Evolutionary conservation across 257 asterid species (phyloP).

Genomic region (Scutellaria barbata): DNA sequence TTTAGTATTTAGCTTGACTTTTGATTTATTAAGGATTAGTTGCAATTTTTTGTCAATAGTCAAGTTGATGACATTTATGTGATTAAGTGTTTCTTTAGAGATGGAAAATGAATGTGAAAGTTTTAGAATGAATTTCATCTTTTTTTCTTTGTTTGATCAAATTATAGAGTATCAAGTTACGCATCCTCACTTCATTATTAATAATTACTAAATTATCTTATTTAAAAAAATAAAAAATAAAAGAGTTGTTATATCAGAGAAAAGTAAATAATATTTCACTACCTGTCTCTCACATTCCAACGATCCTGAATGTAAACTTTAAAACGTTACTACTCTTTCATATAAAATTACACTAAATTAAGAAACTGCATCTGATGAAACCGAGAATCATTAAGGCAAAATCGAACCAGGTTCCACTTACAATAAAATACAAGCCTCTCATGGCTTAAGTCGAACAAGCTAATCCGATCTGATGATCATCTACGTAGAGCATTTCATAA

Average conservation of each 20-base stretch:
- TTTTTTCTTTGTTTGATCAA: too few species aligned
- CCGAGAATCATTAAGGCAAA: constrained; percentile 4
- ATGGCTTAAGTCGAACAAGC: neutral
- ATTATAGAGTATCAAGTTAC: too few species aligned
- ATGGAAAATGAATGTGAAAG: neutral
- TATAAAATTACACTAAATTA: neutral
- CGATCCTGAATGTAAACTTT: too few species aligned
- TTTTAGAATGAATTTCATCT: too few species aligned
- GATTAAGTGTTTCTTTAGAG: too few species aligned
- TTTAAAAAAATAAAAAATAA: too few species aligned
- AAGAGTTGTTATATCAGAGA: too few species aligned
- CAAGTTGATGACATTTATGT: neutral
- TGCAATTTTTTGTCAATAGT: neutral
- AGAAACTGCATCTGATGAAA: neutral
- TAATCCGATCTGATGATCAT: neutral
- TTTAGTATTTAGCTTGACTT: constrained; percentile 14
- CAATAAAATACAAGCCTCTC: neutral
- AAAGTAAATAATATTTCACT: too few species aligned
- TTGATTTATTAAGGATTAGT: neutral
- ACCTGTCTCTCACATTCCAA: too few species aligned
- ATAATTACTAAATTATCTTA: too few species aligned
- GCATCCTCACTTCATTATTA: too few species aligned
- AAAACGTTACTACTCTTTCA: neutral
- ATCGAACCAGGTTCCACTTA: constrained; percentile 20
- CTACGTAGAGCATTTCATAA: neutral